A percentile compares a stretch with the other conserved stretches of the same genome.
These are phyloP conservation scores for Claviceps spartinae DNA, from an alignment of 2,329 filamentous ascomycete species.

Conservation along the genomic window DNA sequence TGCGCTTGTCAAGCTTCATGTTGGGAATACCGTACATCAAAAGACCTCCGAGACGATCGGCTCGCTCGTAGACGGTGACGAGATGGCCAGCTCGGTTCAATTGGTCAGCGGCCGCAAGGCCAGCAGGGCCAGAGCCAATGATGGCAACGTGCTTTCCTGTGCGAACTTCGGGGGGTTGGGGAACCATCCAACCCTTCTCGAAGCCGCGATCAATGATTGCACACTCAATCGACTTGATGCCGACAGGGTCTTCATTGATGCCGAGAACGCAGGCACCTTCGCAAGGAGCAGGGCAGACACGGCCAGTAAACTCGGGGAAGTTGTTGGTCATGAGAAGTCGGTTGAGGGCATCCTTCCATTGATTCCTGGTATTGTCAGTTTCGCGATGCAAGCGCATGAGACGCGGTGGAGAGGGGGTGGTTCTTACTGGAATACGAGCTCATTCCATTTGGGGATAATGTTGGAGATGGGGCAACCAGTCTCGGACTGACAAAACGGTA, in stretches of 20 bases:
- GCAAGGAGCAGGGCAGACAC: conserved; percentile 91
- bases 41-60: conserved; percentile 79
- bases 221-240: conserved; percentile 97
- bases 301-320: conserved; percentile 95
- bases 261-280: conserved; percentile 92
- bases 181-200: conserved; percentile 96
- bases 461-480: conserved; percentile 93
- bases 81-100: conserved; percentile 83
- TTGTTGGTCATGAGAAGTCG: conserved; percentile 93
- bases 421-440: conserved; percentile 48
- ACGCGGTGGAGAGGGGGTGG: neutral
- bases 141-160: conserved; percentile 81
- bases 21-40: conserved; percentile 98
- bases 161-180: conserved; percentile 60
- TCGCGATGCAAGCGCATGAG: neutral
- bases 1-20: conserved; percentile 98
- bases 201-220: conserved; percentile 96
- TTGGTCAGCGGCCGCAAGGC: conserved; percentile 82
- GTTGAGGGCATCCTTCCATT: conserved; percentile 88
- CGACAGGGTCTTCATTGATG: conserved; percentile 93
- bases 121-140: conserved; percentile 84
- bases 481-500: conserved; percentile 95
- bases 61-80: conserved; percentile 85
- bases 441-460: conserved; percentile 96
- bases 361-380: conserved; percentile 23